Conservation (phyloP, 2,329 filamentous ascomycete genomes). For the Daldinia eschscholtzii region DNA sequence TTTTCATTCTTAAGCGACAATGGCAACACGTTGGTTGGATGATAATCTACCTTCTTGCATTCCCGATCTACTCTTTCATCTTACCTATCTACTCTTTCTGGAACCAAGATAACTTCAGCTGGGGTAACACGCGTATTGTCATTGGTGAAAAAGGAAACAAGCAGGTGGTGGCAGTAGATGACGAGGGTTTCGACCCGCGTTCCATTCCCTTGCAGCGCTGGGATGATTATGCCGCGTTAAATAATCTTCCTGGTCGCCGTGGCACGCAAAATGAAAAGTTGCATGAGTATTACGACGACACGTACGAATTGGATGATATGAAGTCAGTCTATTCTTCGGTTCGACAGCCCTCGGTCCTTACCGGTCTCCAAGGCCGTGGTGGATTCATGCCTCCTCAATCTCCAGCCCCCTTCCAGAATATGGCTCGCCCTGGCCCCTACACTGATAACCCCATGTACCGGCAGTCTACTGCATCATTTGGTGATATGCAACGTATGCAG, state of each 20-base stretch:
- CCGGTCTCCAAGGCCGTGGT: constrained; percentile 79
- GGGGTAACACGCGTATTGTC: constrained; percentile 98
- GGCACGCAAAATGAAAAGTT: constrained; percentile 76
- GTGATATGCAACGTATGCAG: constrained; percentile 63
- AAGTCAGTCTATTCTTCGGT: constrained; percentile 95
- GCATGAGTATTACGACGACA: constrained; percentile 76
- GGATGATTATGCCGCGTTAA: constrained; percentile 92
- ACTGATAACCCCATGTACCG: constrained; percentile 68
- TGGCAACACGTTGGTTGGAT: constrained; percentile 99
- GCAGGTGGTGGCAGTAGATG: constrained; percentile 87
- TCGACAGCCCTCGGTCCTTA: constrained; percentile 87
- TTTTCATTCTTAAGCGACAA: constrained; percentile 96
- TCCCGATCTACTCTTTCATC: constrained; percentile 91
- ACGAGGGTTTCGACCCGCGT: constrained; percentile 88
- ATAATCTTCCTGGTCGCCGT: constrained; percentile 91
- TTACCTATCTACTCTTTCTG: constrained; percentile 98
- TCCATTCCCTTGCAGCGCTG: constrained; percentile 94
- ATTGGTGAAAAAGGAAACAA: constrained; percentile 94
- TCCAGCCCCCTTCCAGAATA: constrained; percentile 75
- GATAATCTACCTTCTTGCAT: constrained; percentile 97
- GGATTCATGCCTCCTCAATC: constrained; percentile 87
- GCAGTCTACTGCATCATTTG: constrained; percentile 79
- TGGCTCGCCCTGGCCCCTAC: constrained; percentile 59
- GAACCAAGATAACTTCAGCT: constrained; percentile 99
- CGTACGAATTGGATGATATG: constrained; percentile 98